These are phyloP conservation scores for Cajanus cajan DNA, from an alignment of 306 rosid species.

Conservation along the genomic window DNA sequence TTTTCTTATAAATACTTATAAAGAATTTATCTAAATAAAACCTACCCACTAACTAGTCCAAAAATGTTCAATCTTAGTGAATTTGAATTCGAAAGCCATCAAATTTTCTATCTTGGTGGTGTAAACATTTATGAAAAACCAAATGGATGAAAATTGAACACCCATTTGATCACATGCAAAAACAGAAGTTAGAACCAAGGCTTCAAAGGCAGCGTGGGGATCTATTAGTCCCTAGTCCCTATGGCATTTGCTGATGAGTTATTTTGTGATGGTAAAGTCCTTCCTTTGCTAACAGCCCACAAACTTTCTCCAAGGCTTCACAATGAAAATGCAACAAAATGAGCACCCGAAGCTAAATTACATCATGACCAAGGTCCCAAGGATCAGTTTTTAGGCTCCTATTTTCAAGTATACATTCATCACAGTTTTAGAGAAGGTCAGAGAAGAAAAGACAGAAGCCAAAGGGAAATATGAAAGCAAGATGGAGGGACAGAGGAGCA, in stretches of 20 bases:
- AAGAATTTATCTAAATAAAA: too few species aligned
- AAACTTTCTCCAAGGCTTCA: constrained; percentile 62
- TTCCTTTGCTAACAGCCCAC: constrained; percentile 50
- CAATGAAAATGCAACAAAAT: background rate
- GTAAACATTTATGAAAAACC: too few species aligned
- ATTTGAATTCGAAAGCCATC: too few species aligned
- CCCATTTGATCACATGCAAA: background rate
- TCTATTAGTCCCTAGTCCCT: constrained; percentile 35
- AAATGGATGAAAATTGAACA: background rate
- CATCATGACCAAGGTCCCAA: constrained; percentile 37
- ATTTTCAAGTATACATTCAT: constrained; percentile 50
- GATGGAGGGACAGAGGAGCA: background rate
- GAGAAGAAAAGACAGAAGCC: constrained; percentile 17
- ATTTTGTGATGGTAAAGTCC: constrained; percentile 57
- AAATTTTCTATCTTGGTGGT: too few species aligned
- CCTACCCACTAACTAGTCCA: too few species aligned
- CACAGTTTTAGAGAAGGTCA: constrained; percentile 53
- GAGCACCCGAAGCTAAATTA: background rate
- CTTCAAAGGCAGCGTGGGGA: background rate
- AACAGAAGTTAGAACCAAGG: background rate
- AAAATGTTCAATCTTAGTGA: too few species aligned
- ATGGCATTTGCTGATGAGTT: constrained; percentile 61
- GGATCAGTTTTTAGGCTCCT: constrained; percentile 18
- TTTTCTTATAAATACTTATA: too few species aligned
- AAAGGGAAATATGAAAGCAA: background rate